Base-by-base conservation (phyloP, 2,329 filamentous ascomycete genomes). In the Colletotrichum orbiculare region DNA sequence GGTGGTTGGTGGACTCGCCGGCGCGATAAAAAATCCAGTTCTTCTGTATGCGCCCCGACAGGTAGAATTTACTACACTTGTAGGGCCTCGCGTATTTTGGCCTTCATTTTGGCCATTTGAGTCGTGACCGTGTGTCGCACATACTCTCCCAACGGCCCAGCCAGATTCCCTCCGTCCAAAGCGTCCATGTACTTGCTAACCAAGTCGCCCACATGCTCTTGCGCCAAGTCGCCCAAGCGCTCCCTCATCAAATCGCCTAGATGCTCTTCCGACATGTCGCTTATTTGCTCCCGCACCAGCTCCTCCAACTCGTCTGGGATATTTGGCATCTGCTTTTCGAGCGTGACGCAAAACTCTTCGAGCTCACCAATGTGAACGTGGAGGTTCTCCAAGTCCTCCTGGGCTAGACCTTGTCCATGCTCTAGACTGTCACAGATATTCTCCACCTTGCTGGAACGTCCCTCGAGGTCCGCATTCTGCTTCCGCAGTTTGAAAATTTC, bases 311-410 rank as follows among this genome's bases (percentile, higher is more conserved):
- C 37, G n/a, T 53, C 38, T n/a, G 11, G 13, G 17, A 41, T 12
- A 41, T 15, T 25, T 53, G 49, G 38, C 17, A 53, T 53, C 17
- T 53, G 49, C 49, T 53, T 33, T 10, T 42, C 38, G 12, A 53
- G 35, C 17, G 33, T 41, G 8, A 8, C 49, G 15, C 35, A 41
- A 25, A 13, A 13, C 49, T 33, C 49, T n/a, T 33, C 38, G 15
- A 53, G 49, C 35, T 53, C 49, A 41, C 37, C 15, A 8, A 8
- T 42, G n/a, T 53, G 37, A 9, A 53, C 49, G 2, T 42, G 15
- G 9, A 53, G 37, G 15, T 42, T 42, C 37, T 41, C 49, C 35
- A 53, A 13, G 4, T 34, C 37, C 15, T 42, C 49, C 38, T 53
- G 8, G 15, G 12, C 37, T 10, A 13, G 37, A 9, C 17, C 49